Evolutionary conservation across 495 filamentous ascomycete genomes (phyloP).

Genomic region (Penicillium bialowiezense): DNA sequence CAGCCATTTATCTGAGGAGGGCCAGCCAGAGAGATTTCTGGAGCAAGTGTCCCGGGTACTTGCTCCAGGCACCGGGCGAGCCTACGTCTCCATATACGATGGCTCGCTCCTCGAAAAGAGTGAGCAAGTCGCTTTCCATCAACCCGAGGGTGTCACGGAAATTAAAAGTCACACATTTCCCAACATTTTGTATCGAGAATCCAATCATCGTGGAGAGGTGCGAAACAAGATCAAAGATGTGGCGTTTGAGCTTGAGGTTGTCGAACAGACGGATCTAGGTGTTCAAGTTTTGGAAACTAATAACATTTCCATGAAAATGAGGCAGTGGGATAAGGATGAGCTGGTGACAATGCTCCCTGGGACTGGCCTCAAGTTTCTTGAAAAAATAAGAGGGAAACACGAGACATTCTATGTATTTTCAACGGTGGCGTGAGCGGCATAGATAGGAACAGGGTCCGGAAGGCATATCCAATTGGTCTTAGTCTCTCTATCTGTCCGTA

Average conservation of each 20-base stretch:
- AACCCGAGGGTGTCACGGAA: background rate
- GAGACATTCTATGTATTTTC: conserved; percentile 8
- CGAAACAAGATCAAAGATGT: conserved; percentile 1
- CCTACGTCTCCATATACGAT: conserved; percentile 7
- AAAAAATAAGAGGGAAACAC: background rate
- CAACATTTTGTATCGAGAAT: conserved; percentile 2
- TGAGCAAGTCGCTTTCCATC: conserved; percentile 5
- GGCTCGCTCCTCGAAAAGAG: conserved; percentile 5
- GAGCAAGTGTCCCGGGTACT: background rate
- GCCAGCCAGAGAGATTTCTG: conserved; percentile 1
- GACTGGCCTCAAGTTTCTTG: background rate
- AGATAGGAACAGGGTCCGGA: background rate
- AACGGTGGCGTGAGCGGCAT: background rate
- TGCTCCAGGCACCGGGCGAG: conserved; percentile 1
- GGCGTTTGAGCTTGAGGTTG: conserved; percentile 2
- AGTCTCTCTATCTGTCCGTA: no score
- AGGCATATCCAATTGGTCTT: no score
- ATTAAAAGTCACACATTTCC: background rate
- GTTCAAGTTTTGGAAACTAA: conserved; percentile 6
- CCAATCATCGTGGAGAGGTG: conserved; percentile 3
- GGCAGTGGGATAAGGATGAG: conserved; percentile 6
- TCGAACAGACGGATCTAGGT: background rate
- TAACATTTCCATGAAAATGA: conserved; percentile 9
- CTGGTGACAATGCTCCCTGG: background rate
- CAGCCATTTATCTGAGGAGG: conserved; percentile 2